Conservation (phyloP, 257 asterid species). For the Galeopsis tetrahit region DNA sequence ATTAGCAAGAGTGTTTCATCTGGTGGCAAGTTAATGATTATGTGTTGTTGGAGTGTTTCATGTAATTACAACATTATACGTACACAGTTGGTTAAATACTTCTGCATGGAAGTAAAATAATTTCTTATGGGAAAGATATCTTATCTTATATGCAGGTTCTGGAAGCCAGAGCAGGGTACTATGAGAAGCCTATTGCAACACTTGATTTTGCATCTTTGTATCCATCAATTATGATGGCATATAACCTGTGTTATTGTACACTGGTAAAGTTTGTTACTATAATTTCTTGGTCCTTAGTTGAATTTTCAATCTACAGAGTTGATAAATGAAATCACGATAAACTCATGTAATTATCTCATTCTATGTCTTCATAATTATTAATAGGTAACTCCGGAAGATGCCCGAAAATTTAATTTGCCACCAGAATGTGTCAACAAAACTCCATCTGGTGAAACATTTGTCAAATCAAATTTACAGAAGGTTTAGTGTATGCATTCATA, state of each 20-base stretch:
- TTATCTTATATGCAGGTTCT: slow-evolving; percentile 66
- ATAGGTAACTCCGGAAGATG: slow-evolving; percentile 90
- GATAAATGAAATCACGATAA: slow-evolving; percentile 27
- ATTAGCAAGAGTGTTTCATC: slow-evolving; percentile 9
- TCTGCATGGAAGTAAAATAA: slow-evolving; percentile 20
- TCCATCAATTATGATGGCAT: slow-evolving; percentile 99
- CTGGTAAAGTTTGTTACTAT: slow-evolving; percentile 57
- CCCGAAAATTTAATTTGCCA: slow-evolving; percentile 78
- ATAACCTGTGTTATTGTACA: slow-evolving; percentile 94
- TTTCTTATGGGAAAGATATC: slow-evolving; percentile 33
- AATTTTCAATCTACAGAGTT: slow-evolving; percentile 21
- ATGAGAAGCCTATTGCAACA: slow-evolving; percentile 97
- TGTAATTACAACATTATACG: not conserved
- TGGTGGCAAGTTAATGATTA: slow-evolving; percentile 2
- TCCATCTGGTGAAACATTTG: slow-evolving; percentile 98
- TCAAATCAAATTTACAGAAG: slow-evolving; percentile 86
- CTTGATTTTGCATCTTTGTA: slow-evolving; percentile 98
- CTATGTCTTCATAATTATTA: slow-evolving; percentile 32
- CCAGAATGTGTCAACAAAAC: slow-evolving; percentile 86
- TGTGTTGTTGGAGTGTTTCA: slow-evolving; percentile 22
- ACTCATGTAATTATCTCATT: slow-evolving; percentile 16
- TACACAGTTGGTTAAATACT: slow-evolving; percentile 1
- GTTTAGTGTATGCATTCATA: slow-evolving; percentile 40
- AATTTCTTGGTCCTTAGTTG: not conserved
- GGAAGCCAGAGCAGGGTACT: slow-evolving; percentile 93